A percentile compares a stretch with the other conserved stretches of the same genome.
phyloP scores from a whole-genome alignment of 495 filamentous ascomycete species.

The Aspergillus nidulans region DNA sequence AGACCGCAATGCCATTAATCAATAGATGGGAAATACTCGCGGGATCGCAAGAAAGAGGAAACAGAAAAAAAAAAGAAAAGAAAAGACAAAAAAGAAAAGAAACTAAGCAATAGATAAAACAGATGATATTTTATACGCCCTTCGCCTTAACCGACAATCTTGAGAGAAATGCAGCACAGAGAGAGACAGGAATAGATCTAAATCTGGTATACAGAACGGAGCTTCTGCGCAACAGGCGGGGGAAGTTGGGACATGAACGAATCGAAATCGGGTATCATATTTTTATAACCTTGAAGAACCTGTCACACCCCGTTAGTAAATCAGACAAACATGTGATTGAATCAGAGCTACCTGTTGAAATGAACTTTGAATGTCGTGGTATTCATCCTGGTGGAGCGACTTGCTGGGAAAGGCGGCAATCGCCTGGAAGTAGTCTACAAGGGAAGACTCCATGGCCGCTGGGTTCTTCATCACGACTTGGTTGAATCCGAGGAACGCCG shows the following conservation, averaged over 20 bases:
- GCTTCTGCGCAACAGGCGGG: constrained; percentile 54
- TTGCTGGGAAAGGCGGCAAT: constrained; percentile 70
- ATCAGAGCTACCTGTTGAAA: constrained; percentile 45
- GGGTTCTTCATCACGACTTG: constrained; percentile 82
- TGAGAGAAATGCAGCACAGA: constrained; percentile 7
- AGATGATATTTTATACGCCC: constrained; percentile 22
- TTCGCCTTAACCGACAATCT: constrained; percentile 21
- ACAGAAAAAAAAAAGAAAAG: neutral
- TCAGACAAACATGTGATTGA: neutral
- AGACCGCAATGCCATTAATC: constrained; percentile 5
- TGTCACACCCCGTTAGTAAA: constrained; percentile 31
- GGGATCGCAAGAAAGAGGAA: neutral
- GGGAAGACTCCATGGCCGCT: constrained; percentile 80
- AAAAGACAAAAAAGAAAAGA: neutral
- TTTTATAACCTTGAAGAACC: constrained; percentile 79
- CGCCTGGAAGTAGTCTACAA: constrained; percentile 78
- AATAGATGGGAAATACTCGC: neutral
- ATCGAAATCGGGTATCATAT: constrained; percentile 79
- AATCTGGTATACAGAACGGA: constrained; percentile 43
- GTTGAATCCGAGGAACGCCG: constrained; percentile 86
- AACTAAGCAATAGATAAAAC: neutral
- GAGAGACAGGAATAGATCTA: constrained; percentile 21
- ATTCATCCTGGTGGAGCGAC: constrained; percentile 46
- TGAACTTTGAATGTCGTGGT: constrained; percentile 46
- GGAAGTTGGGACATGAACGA: constrained; percentile 70